Evolutionary conservation across 371 early-diverging fungal species (phyloP), one percentile per base, ranked within the genome.

Genomic region (Mucor ambiguus): DNA sequence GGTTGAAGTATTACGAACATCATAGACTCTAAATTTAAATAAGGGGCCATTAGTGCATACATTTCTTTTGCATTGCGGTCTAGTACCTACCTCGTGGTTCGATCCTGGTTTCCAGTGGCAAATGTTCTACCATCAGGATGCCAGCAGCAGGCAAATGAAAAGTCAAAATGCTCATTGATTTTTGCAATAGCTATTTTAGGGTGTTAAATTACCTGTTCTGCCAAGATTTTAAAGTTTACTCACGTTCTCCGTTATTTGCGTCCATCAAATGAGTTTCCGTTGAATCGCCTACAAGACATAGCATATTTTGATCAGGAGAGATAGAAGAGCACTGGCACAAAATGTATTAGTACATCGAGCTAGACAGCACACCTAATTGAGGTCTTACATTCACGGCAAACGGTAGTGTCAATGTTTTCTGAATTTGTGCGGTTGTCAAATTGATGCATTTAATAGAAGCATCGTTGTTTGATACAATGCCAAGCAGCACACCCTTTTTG

Each of bases 51-150:
- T 12, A 46, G 57, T 48, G 10, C 8, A 26, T 54, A 18, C 33
- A 38, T 33, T 10, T 49, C 10, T 5, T 26, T 11, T 0, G 11
- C 24, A 14, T 37, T 12, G 14, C 2, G 41, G 41, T 41, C 41
- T 16, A 41, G 41, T 28, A 14, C 26, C 14, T 71, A 74, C 74
- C 80, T 71, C n/a, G 81, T 73, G 1, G 84, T 82, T 63, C 70
- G 73, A 66, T 92, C 95, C 71, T 96, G 95, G 68, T 90, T 92
- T 26, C 95, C 95, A 0, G 95, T 95, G 0, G 92, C 95, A 57
- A 96, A 70, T 22, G 82, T 74, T 8, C 75, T 77, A 9, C 89
- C 90, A 61, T 88, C 85, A 0, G 95, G 94, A 46, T 89, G 90
- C 87, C 93, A 93, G 12, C 90, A 87, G 60, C 91, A 93, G 0